Evolutionary conservation across 164 flowering plant species (phyloP).

Genomic region (Sedum album): DNA sequence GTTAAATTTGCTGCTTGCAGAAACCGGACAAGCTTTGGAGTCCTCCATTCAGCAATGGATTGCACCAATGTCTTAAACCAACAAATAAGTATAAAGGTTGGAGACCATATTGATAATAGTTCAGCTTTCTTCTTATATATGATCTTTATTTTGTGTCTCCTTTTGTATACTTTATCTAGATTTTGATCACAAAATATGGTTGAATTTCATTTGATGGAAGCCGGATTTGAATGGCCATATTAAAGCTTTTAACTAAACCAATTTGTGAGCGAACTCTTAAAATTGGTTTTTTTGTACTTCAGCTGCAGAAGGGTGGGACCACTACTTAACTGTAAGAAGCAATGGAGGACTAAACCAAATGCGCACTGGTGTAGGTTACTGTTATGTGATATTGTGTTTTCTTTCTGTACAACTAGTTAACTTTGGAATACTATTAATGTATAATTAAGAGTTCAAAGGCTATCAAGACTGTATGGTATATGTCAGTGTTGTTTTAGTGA

Average conservation of each 20-base stretch:
- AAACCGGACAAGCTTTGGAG: constrained; percentile 45
- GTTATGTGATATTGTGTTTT: not conserved
- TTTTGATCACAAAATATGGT: too few relatives aligned
- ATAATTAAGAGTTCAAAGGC: not conserved
- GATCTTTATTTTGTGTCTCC: not conserved
- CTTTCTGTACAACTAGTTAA: not conserved
- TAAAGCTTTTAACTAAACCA: not conserved
- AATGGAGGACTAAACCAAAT: constrained; percentile 98
- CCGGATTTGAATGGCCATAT: not conserved
- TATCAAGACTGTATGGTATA: not conserved
- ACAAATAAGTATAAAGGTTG: constrained; percentile 59
- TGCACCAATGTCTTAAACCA: constrained; percentile 64
- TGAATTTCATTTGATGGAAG: not conserved
- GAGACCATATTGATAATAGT: too few relatives aligned
- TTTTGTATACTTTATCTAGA: too few relatives aligned
- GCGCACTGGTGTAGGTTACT: constrained; percentile 94
- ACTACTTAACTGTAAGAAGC: constrained; percentile 68
- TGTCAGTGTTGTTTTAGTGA: too few relatives aligned
- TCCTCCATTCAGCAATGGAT: constrained; percentile 46
- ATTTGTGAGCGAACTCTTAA: not conserved
- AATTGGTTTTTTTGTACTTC: constrained; percentile 1
- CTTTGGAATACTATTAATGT: not conserved
- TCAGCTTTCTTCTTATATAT: not conserved
- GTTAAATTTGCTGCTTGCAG: constrained; percentile 22
- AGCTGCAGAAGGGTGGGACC: constrained; percentile 45